These are phyloP conservation scores for Fusarium chlamydosporum DNA, from an alignment of 2,329 filamentous ascomycete species.

Conservation along the genomic window DNA sequence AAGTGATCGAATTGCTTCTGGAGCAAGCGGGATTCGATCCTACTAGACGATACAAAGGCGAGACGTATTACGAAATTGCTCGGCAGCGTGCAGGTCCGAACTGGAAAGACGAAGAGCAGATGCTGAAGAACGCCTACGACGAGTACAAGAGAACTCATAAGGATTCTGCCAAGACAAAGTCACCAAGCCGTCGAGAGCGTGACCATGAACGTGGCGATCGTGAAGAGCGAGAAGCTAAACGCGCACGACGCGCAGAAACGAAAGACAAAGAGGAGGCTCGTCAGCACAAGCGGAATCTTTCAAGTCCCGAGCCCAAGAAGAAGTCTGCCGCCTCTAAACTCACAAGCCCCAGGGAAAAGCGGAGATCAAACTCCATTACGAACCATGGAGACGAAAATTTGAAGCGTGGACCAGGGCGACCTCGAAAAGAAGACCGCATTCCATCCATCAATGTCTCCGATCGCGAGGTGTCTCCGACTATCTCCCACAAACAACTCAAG, in stretches of 20 bases:
- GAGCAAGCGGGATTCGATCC: conserved; percentile 86
- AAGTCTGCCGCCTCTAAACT: conserved; percentile 57
- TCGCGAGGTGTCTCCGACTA: conserved; percentile 65
- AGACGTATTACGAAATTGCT: conserved; percentile 90
- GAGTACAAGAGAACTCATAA: conserved; percentile 70
- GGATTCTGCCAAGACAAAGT: conserved; percentile 64
- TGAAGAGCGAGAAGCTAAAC: conserved; percentile 62
- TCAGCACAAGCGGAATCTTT: conserved; percentile 62
- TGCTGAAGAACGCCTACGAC: conserved; percentile 83
- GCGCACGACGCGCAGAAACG: conserved; percentile 59
- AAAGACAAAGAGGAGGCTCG: conserved; percentile 63
- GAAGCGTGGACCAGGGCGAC: conserved; percentile 67
- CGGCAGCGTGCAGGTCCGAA: conserved; percentile 85
- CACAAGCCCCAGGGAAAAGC: conserved; percentile 65
- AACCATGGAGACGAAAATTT: conserved; percentile 64
- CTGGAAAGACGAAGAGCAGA: conserved; percentile 88
- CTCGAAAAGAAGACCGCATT: conserved; percentile 68
- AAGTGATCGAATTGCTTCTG: conserved; percentile 84
- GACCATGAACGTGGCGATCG: conserved; percentile 56
- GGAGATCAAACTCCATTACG: conserved; percentile 60
- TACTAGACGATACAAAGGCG: conserved; percentile 79
- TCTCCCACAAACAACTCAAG: conserved; percentile 65
- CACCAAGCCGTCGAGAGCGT: conserved; percentile 62
- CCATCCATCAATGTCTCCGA: conserved; percentile 65
- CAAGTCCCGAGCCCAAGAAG: conserved; percentile 65